Evolutionary conservation across 2,329 filamentous ascomycete genomes (phyloP).

Genomic region (Cercospora zeina): DNA sequence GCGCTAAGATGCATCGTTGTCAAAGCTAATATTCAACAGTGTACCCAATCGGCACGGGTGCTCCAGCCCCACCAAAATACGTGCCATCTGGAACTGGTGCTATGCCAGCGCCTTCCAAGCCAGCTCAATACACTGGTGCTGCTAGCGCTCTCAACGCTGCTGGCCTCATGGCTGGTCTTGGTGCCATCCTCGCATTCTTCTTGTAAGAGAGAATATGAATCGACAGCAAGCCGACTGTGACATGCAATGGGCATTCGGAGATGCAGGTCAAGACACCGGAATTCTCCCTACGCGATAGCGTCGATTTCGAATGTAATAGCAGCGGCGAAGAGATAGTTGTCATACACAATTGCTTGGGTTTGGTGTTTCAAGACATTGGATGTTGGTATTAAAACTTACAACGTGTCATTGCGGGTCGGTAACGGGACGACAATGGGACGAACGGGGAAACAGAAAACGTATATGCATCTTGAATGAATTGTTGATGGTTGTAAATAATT

Average conservation of each 20-base stretch:
- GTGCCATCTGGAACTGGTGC: slow-evolving; percentile 9
- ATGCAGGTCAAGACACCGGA: background rate
- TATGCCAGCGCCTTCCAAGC: slow-evolving; percentile 3
- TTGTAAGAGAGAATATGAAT: slow-evolving; percentile 23
- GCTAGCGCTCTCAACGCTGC: slow-evolving; percentile 28
- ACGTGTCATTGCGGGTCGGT: background rate
- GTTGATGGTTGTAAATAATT: slow-evolving; percentile 16
- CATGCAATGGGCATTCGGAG: background rate
- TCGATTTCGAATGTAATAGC: background rate
- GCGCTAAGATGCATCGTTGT: no score
- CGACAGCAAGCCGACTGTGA: background rate
- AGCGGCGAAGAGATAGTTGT: background rate
- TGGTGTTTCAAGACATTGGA: background rate
- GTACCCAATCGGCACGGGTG: slow-evolving; percentile 21
- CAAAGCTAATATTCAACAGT: background rate
- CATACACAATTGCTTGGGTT: background rate
- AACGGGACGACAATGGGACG: background rate
- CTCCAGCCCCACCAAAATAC: slow-evolving; percentile 13
- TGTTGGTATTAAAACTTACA: background rate
- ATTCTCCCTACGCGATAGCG: background rate
- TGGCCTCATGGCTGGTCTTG: slow-evolving; percentile 30
- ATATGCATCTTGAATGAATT: slow-evolving; percentile 14
- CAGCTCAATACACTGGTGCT: slow-evolving; percentile 29
- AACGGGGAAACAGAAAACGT: slow-evolving; percentile 19
- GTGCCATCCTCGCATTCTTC: slow-evolving; percentile 35